Conservation (phyloP, 2,329 filamentous ascomycete species). For the Diatrype stigma region DNA sequence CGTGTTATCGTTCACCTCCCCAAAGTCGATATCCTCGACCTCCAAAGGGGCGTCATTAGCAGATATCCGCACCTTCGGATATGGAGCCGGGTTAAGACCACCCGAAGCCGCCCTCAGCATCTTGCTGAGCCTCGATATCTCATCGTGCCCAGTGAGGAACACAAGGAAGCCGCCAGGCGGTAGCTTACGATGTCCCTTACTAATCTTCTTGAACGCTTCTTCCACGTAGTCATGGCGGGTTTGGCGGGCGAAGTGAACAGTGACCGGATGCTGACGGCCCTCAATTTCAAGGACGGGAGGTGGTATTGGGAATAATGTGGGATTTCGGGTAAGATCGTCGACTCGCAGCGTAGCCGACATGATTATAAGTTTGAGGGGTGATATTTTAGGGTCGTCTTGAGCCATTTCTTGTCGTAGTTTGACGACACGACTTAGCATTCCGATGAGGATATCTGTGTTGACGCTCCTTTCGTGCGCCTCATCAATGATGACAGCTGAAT, state of each 20-base stretch:
- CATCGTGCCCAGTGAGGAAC: slow-evolving; percentile 89
- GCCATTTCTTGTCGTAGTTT: slow-evolving; percentile 74
- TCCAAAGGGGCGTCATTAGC: slow-evolving; percentile 76
- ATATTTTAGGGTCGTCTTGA: slow-evolving; percentile 64
- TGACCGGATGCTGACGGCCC: slow-evolving; percentile 87
- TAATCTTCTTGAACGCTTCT: slow-evolving; percentile 83
- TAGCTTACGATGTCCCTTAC: slow-evolving; percentile 81
- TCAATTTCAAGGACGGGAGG: slow-evolving; percentile 87
- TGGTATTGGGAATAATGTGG: slow-evolving; percentile 68
- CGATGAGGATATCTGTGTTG: slow-evolving; percentile 97
- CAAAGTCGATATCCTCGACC: slow-evolving; percentile 82
- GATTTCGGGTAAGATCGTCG: slow-evolving; percentile 84
- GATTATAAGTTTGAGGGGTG: slow-evolving; percentile 87
- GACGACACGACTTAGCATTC: slow-evolving; percentile 91
- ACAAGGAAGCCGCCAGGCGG: slow-evolving; percentile 89
- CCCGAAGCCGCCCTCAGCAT: slow-evolving; percentile 66
- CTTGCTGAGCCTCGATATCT: slow-evolving; percentile 82
- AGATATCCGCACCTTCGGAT: slow-evolving; percentile 69
- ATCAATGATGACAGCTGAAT: slow-evolving; percentile 91
- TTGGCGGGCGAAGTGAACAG: slow-evolving; percentile 78
- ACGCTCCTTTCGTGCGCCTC: slow-evolving; percentile 96
- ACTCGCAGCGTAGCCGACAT: slow-evolving; percentile 96
- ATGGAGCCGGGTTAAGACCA: slow-evolving; percentile 50
- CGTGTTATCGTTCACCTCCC: slow-evolving; percentile 63
- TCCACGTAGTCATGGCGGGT: slow-evolving; percentile 87